phyloP scores from a whole-genome alignment of 371 early-diverging fungal species.

The Funneliformis caledonium region DNA sequence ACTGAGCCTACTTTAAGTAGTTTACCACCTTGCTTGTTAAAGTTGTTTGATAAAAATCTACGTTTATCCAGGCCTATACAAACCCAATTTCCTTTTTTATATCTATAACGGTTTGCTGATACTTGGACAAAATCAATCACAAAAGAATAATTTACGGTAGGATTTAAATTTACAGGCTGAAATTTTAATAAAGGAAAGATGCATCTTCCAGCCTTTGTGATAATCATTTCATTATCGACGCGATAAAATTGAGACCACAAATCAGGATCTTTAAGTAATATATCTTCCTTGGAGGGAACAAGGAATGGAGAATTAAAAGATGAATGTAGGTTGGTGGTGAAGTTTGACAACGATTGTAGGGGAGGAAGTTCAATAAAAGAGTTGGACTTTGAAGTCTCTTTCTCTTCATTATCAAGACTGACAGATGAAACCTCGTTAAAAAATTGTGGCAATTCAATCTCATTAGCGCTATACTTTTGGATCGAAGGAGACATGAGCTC shows the following conservation, averaged over 20 bases:
- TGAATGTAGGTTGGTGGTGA: too few relatives aligned
- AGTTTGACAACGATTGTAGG: background rate
- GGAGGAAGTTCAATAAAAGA: too few relatives aligned
- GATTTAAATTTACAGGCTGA: slow-evolving; percentile 46
- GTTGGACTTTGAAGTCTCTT: too few relatives aligned
- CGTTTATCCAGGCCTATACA: slow-evolving; percentile 36
- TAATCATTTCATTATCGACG: slow-evolving; percentile 58
- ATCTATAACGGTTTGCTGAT: slow-evolving; percentile 46
- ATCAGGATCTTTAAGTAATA: slow-evolving; percentile 44
- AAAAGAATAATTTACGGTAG: slow-evolving; percentile 47
- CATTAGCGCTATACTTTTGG: too few relatives aligned
- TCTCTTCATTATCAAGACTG: too few relatives aligned
- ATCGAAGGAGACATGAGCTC: too few relatives aligned
- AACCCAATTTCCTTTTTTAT: slow-evolving; percentile 47
- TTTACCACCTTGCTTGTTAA: background rate
- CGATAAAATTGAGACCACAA: slow-evolving; percentile 52
- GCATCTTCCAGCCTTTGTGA: slow-evolving; percentile 59
- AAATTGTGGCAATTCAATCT: too few relatives aligned
- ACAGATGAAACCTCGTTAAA: too few relatives aligned
- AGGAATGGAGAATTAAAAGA: background rate
- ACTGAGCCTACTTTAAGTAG: background rate
- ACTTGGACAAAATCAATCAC: slow-evolving; percentile 51
- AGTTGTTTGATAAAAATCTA: background rate
- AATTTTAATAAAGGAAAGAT: slow-evolving; percentile 56
- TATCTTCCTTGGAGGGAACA: background rate